These are phyloP conservation scores for Antrodiella citrinella DNA, from an alignment of 768 basidiomycete species.

Conservation along the genomic window DNA sequence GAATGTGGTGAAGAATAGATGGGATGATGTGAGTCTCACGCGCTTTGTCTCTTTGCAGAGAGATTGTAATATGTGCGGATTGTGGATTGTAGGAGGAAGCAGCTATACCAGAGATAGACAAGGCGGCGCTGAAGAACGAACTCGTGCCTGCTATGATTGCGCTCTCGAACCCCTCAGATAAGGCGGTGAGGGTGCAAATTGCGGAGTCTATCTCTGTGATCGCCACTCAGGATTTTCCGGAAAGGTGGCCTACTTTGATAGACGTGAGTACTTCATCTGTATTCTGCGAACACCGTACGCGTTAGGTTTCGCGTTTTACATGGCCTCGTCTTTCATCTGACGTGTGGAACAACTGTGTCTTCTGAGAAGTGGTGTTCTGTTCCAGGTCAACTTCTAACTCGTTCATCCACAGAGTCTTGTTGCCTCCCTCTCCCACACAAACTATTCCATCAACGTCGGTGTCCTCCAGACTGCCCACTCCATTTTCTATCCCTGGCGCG, in stretches of 20 bases:
- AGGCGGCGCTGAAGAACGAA: constrained; percentile 59
- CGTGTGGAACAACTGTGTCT: no score
- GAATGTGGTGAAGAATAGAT: constrained; percentile 79
- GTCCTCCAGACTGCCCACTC: constrained; percentile 94
- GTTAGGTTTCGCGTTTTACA: background rate
- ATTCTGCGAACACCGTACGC: no score
- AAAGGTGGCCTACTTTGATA: constrained; percentile 80
- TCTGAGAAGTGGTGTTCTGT: background rate
- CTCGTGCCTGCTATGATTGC: constrained; percentile 90
- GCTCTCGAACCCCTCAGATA: constrained; percentile 67
- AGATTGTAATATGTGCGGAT: no score
- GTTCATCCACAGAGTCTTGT: constrained; percentile 85
- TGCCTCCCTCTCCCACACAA: constrained; percentile 63
- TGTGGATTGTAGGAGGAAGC: constrained; percentile 51
- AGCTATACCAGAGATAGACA: constrained; percentile 66
- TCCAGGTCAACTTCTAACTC: background rate
- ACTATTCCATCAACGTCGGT: constrained; percentile 82
- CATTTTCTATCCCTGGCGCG: constrained; percentile 91
- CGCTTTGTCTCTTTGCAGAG: background rate
- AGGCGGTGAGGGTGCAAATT: constrained; percentile 71
- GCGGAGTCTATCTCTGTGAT: constrained; percentile 91
- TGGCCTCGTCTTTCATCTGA: background rate
- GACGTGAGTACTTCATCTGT: constrained; percentile 44
- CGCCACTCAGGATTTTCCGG: constrained; percentile 87
- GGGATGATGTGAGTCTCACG: constrained; percentile 66